Base-by-base conservation (phyloP, 2,329 filamentous ascomycete genomes). In the Botryotinia calthae region DNA sequence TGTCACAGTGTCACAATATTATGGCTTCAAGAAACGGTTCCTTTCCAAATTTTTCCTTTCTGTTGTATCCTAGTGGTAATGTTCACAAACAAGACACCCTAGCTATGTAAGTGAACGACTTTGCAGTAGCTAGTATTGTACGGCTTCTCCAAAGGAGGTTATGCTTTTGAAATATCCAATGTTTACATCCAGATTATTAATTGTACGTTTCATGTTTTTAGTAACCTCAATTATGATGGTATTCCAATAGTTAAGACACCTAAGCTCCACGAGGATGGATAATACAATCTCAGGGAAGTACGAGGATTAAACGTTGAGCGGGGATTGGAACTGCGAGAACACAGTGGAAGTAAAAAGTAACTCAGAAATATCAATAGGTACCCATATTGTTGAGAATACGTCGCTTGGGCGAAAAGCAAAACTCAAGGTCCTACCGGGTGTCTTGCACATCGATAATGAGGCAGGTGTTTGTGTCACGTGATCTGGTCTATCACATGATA, bases 231-330 rank as follows among this genome's bases (percentile, higher is more conserved):
- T 16, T 9, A 18, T 0, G 51, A 18, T 28, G 7, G 6, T 56
- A 18, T 18, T 56, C 7, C 8, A 4, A 56, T 14, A 56, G 2
- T 28, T 1, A 56, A 28, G 14, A 56, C 8, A 2, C 7, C 6
- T 2, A 18, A 18, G 9, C 9, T 2, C 2, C 0, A 56, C 14
- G 1, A 56, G 14, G 7, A 16, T 18, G n/a, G 0, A 28, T 31
- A 28, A 28, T 28, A 9, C 1, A 56, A 7, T 56, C n/a, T 28
- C 7, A 4, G 14, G 12, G 12, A 56, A 56, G 18, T 25, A 56
- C 14, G n/a, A 18, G n/a, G n/a, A 56, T 31, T 8, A 25, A 4
- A 56, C 28, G n/a, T 56, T 6, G 7, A 7, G 16, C n/a, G 7
- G 18, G 14, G n/a, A 31, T 28, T 18, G 51, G 12, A 10, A 56